Evolutionary conservation across 257 asterid species (phyloP).

Genomic region (Solanum rostratum): DNA sequence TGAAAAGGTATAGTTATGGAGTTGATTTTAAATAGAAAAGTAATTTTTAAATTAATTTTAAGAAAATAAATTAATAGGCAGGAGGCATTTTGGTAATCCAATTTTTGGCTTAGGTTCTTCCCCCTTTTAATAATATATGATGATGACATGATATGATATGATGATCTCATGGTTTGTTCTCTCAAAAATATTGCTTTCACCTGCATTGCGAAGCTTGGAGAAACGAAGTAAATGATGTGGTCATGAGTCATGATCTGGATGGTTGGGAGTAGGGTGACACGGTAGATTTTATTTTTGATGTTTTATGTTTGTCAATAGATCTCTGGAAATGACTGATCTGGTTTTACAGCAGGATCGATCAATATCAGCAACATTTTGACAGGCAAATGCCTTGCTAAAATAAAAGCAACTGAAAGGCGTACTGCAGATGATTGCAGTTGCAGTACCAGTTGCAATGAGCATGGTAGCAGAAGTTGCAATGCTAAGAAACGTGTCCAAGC

Average conservation of each 20-base stretch:
- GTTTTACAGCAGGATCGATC: constrained; percentile 78
- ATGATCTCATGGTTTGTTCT: neutral
- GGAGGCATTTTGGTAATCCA: no score
- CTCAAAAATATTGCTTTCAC: neutral
- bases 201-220: neutral
- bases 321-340: neutral
- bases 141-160: no score
- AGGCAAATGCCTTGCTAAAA: constrained; percentile 91
- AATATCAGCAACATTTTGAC: constrained; percentile 92
- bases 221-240: neutral
- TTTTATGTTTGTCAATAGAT: neutral
- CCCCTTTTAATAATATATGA: no score
- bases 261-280: neutral
- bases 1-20: no score
- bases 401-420: constrained; percentile 50
- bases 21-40: no score
- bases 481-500: constrained; percentile 38
- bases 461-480: constrained; percentile 56
- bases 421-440: constrained; percentile 50
- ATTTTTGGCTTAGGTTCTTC: no score
- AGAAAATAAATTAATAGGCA: no score
- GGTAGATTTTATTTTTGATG: neutral
- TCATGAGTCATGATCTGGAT: neutral
- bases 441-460: constrained; percentile 21
- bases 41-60: no score